phyloP scores from a whole-genome alignment of 2,329 filamentous ascomycete species.

The Diaporthe batatas region DNA sequence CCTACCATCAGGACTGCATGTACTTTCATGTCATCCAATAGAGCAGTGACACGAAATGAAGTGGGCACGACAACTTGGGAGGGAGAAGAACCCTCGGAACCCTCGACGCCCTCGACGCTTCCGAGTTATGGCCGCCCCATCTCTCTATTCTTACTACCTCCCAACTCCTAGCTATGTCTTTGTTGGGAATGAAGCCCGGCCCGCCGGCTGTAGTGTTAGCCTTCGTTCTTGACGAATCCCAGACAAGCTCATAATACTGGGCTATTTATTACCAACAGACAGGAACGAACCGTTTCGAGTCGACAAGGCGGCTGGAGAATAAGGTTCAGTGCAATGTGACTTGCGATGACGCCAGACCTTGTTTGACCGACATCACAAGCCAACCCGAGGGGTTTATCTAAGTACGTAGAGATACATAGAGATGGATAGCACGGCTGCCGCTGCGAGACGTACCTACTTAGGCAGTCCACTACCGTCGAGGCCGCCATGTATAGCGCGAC shows the following conservation, averaged over 20 bases:
- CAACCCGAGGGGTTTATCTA: constrained; percentile 19
- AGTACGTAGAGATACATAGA: not conserved
- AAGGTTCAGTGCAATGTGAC: not conserved
- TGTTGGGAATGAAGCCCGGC: constrained; percentile 7
- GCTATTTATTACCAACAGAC: not conserved
- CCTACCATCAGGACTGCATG: constrained; percentile 7
- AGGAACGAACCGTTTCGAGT: not conserved
- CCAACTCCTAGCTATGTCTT: not conserved
- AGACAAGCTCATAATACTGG: not conserved
- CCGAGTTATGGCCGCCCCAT: constrained; percentile 29
- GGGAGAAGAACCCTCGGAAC: not conserved
- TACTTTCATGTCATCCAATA: constrained; percentile 14
- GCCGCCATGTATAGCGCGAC: not conserved
- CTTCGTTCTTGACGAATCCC: not conserved
- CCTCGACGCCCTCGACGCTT: constrained; percentile 12
- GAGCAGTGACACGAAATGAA: constrained; percentile 27
- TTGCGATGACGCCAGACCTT: not conserved
- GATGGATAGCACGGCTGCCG: not conserved
- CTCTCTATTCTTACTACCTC: not conserved
- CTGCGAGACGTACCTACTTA: not conserved
- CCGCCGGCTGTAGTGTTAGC: not conserved
- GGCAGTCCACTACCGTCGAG: not conserved
- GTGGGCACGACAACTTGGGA: not conserved
- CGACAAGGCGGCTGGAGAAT: not conserved
- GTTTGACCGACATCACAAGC: not conserved